Percentiles rank a stretch among this genome's conserved stretches.
Conservation (phyloP, 257 asterid genomes). For the Coffea eugenioides region DNA sequence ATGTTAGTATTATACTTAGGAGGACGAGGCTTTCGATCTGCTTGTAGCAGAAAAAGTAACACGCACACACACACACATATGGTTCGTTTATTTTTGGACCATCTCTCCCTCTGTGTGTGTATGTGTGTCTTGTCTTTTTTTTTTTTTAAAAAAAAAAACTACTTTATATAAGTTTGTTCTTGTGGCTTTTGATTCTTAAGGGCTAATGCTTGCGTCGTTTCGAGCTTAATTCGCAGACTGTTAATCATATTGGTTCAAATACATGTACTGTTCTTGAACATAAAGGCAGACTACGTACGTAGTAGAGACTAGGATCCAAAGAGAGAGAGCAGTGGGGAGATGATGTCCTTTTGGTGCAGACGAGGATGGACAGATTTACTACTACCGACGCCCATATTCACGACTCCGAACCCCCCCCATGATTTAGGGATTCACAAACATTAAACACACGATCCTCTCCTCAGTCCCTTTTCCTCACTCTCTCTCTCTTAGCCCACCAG, state of each 20-base stretch:
- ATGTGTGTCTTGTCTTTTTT: too few relatives aligned
- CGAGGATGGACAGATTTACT: not conserved
- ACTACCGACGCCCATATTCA: conserved; percentile 7
- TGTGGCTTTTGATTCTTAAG: not conserved
- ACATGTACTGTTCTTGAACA: not conserved
- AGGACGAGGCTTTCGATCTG: not conserved
- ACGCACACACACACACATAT: too few relatives aligned
- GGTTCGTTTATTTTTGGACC: too few relatives aligned
- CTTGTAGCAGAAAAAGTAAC: not conserved
- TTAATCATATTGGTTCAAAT: not conserved
- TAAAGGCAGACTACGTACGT: not conserved
- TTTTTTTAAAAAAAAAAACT: too few relatives aligned
- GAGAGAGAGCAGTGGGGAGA: not conserved
- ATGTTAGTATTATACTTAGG: not conserved
- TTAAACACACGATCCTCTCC: not conserved
- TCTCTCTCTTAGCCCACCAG: not conserved
- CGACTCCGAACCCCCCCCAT: conserved; percentile 12
- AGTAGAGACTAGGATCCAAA: not conserved
- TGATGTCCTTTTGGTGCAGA: not conserved
- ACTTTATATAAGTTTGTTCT: too few relatives aligned
- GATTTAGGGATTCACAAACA: conserved; percentile 9
- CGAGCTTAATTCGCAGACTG: too few relatives aligned
- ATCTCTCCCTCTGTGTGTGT: too few relatives aligned
- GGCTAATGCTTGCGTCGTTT: not conserved
- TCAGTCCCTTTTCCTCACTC: conserved; percentile 9